A percentile compares a stretch with the other conserved stretches of the same genome.
Evolutionary conservation across 805 yeast genomes (phyloP).

Genomic region (Saccharomycopsis guyanensis): DNA sequence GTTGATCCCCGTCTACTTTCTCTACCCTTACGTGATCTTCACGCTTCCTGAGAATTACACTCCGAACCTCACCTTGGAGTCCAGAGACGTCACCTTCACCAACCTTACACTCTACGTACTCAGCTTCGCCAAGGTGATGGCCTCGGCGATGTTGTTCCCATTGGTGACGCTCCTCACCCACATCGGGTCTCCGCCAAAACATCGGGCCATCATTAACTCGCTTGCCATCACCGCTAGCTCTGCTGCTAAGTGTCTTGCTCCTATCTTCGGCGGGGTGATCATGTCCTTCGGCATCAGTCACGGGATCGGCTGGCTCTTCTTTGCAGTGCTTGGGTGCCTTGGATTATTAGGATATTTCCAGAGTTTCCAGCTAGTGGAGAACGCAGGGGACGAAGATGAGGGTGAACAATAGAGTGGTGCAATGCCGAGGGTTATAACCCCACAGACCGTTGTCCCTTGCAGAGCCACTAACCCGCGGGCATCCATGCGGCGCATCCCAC

Average conservation of each 20-base stretch:
- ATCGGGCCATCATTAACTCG: slow-evolving; percentile 54
- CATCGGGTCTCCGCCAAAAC: slow-evolving; percentile 43
- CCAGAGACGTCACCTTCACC: not conserved
- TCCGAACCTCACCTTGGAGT: not conserved
- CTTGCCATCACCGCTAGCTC: slow-evolving; percentile 46
- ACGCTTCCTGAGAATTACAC: slow-evolving; percentile 30
- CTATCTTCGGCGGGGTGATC: slow-evolving; percentile 45
- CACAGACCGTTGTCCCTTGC: too few species aligned
- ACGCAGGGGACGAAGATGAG: slow-evolving; percentile 21
- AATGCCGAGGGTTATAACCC: too few species aligned
- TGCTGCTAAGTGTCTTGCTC: slow-evolving; percentile 50
- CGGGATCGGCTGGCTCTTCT: slow-evolving; percentile 29
- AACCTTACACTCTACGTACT: slow-evolving; percentile 25
- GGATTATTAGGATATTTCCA: slow-evolving; percentile 16
- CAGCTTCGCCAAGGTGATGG: slow-evolving; percentile 32
- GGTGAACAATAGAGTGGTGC: too few species aligned
- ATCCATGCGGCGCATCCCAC: too few species aligned
- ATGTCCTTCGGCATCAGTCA: slow-evolving; percentile 32
- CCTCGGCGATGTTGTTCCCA: slow-evolving; percentile 44
- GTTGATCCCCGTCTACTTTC: slow-evolving; percentile 39
- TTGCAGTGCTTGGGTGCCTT: slow-evolving; percentile 22
- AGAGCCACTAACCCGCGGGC: too few species aligned
- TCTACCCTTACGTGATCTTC: slow-evolving; percentile 42
- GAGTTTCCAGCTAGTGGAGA: slow-evolving; percentile 23
- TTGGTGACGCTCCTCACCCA: slow-evolving; percentile 46